Conservation (phyloP, 441 rosid genomes). For the Bruguiera hainesii region DNA sequence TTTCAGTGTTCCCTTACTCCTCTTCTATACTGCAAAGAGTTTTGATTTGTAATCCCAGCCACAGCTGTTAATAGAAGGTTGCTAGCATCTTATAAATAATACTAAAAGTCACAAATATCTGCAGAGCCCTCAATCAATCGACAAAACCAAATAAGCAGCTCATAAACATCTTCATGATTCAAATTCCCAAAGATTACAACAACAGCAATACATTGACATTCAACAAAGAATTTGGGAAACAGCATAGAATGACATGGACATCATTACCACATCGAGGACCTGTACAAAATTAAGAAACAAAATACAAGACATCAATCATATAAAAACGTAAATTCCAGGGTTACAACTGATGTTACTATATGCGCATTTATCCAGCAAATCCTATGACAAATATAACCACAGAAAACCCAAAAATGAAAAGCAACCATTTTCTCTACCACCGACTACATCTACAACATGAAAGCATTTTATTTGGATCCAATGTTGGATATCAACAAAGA, state of each 20-base stretch:
- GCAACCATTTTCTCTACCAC: too few relatives aligned
- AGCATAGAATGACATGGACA: conserved; percentile 22
- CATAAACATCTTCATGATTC: conserved; percentile 61
- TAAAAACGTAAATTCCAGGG: neutral
- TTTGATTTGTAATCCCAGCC: conserved; percentile 19
- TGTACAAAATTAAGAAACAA: conserved; percentile 25
- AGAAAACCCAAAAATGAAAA: neutral
- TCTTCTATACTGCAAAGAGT: conserved; percentile 8
- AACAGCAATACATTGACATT: conserved; percentile 28
- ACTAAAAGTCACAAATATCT: conserved; percentile 18
- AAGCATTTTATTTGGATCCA: neutral
- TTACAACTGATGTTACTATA: too few relatives aligned
- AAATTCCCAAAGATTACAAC: conserved; percentile 34
- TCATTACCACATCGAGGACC: conserved; percentile 39
- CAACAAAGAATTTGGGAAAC: conserved; percentile 29
- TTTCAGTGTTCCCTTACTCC: conserved; percentile 3
- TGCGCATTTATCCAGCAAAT: too few relatives aligned
- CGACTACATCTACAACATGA: neutral
- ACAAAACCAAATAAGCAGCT: conserved; percentile 75
- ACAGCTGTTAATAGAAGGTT: conserved; percentile 20
- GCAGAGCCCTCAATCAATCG: conserved; percentile 45
- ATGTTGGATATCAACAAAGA: too few relatives aligned
- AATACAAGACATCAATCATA: conserved; percentile 11
- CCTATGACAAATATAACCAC: too few relatives aligned
- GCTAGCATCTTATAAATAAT: conserved; percentile 9